A percentile compares a stretch with the other conserved stretches of the same genome.
These are phyloP conservation scores for Barbatosphaeria neglecta DNA, from an alignment of 495 filamentous ascomycete species.

Conservation along the genomic window DNA sequence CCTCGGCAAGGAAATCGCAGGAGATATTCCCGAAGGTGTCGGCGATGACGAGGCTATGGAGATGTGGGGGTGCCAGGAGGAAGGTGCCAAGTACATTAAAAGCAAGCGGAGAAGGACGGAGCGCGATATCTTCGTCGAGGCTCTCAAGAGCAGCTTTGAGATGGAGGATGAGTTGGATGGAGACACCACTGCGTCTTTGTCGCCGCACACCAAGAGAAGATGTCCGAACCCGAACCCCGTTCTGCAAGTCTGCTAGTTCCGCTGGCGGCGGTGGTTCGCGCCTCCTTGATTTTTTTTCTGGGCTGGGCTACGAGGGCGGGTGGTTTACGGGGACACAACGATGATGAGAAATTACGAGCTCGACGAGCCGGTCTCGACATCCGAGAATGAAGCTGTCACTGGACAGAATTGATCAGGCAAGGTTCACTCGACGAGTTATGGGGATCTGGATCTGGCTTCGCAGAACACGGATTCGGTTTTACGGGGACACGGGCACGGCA, in stretches of 20 bases:
- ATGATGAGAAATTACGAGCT: no score
- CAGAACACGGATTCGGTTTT: no score
- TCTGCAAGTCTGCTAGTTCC: constrained; percentile 15
- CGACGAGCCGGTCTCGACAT: no score
- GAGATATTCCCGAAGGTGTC: constrained; percentile 5
- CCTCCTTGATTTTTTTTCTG: background rate
- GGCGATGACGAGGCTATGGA: constrained; percentile 20
- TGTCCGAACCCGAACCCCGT: constrained; percentile 9
- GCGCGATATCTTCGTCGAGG: constrained; percentile 10
- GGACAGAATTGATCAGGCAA: no score
- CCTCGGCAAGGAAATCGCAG: constrained; percentile 25
- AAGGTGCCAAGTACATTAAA: constrained; percentile 1
- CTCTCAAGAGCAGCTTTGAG: constrained; percentile 23
- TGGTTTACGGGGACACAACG: background rate
- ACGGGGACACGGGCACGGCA: no score
- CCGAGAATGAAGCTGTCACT: no score
- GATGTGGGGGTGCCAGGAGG: constrained; percentile 18
- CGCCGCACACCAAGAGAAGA: constrained; percentile 21
- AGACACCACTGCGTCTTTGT: constrained; percentile 15
- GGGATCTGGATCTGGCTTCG: no score
- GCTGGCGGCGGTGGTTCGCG: background rate
- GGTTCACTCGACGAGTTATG: no score
- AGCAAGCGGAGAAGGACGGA: constrained; percentile 13
- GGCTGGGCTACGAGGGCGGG: background rate
- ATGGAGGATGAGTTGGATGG: constrained; percentile 12